Evolutionary conservation across 2,329 filamentous ascomycete genomes (phyloP).

Genomic region (Chaetoscypha palmicola): DNA sequence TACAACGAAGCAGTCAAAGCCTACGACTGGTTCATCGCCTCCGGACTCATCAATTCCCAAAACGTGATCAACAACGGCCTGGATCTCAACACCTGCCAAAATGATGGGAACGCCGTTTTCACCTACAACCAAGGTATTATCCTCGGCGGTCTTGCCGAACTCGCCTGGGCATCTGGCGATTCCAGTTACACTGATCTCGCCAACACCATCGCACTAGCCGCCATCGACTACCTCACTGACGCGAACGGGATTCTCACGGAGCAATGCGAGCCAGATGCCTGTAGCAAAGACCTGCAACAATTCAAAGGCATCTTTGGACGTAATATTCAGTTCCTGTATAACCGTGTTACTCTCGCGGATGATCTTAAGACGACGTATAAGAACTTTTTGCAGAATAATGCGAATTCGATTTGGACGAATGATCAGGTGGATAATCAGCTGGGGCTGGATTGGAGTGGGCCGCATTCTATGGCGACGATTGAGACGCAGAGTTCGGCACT

Average conservation of each 20-base stretch:
- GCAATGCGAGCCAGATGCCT: conserved; percentile 43
- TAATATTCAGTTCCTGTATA: conserved; percentile 53
- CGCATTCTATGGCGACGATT: conserved; percentile 46
- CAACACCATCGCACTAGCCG: conserved; percentile 46
- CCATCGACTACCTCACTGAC: conserved; percentile 40
- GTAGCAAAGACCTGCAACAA: conserved; percentile 44
- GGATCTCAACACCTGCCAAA: conserved; percentile 40
- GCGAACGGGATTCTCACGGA: conserved; percentile 45
- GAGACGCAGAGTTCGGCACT: conserved; percentile 58
- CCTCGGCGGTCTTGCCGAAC: conserved; percentile 51
- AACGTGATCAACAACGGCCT: conserved; percentile 49
- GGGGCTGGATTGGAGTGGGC: conserved; percentile 60
- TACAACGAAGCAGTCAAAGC: conserved; percentile 46
- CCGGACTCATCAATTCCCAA: conserved; percentile 40
- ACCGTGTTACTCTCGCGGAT: conserved; percentile 26
- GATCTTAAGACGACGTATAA: conserved; percentile 44
- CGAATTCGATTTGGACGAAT: conserved; percentile 57
- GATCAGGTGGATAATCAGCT: conserved; percentile 47
- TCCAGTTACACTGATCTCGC: conserved; percentile 39
- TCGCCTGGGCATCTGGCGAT: conserved; percentile 41
- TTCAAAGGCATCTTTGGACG: conserved; percentile 69
- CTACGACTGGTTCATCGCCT: conserved; percentile 44
- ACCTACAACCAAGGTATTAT: conserved; percentile 57
- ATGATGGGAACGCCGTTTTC: conserved; percentile 38
- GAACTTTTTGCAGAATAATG: conserved; percentile 52